Conservation (phyloP, 495 filamentous ascomycete genomes). For the Hypoxylon crocopeplum region DNA sequence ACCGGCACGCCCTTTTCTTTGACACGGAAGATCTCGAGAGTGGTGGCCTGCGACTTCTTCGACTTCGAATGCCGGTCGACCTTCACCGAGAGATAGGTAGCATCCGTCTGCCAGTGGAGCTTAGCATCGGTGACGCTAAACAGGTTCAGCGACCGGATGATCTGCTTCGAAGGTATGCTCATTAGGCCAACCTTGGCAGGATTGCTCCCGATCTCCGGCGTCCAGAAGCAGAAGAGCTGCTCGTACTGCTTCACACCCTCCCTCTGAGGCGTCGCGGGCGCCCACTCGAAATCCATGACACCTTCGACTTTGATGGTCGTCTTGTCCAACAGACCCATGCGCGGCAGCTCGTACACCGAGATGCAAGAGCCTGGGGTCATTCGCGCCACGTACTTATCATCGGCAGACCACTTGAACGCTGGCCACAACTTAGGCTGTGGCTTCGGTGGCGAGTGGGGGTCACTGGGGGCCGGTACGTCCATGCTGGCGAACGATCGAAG, state of each 20-base stretch:
- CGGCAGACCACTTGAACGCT: conserved; percentile 98
- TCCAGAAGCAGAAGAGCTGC: conserved; percentile 98
- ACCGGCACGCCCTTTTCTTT: conserved; percentile 96
- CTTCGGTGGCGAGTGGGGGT: conserved; percentile 52
- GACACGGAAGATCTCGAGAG: conserved; percentile 97
- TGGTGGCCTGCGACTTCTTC: conserved; percentile 96
- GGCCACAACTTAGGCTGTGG: conserved; percentile 95
- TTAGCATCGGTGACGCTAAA: conserved; percentile 98
- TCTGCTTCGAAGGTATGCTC: conserved; percentile 91
- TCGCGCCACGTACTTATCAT: conserved; percentile 95
- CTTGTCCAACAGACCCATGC: conserved; percentile 89
- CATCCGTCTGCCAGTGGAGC: conserved; percentile 96
- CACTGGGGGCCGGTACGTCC: conserved; percentile 70
- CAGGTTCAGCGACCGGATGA: conserved; percentile 91
- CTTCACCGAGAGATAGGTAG: conserved; percentile 94
- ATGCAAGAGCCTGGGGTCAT: conserved; percentile 88
- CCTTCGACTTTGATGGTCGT: conserved; percentile 93
- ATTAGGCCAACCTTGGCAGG: conserved; percentile 97
- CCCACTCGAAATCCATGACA: conserved; percentile 97
- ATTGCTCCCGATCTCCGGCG: conserved; percentile 96
- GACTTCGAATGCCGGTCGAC: conserved; percentile 98
- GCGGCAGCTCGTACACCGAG: conserved; percentile 91
- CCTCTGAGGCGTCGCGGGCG: conserved; percentile 77
- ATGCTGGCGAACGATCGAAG: conserved; percentile 91
- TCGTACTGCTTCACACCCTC: conserved; percentile 88